Percentiles rank a stretch among this genome's conserved stretches.
Conservation (phyloP, 2,329 filamentous ascomycete genomes). For the Rhynchosporium agropyri region DNA sequence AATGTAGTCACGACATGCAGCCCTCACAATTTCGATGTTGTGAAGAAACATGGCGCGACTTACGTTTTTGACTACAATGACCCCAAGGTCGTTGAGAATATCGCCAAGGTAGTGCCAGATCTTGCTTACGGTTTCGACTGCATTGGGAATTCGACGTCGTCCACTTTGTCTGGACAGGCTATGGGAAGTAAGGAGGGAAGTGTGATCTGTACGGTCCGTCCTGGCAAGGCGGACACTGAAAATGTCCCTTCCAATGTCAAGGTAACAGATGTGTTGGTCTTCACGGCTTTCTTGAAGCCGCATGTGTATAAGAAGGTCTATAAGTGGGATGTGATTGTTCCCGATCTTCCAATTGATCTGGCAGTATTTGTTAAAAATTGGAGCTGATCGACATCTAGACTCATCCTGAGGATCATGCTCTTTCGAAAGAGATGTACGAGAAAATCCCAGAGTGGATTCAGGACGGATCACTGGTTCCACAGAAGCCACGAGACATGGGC, state of each 20-base stretch:
- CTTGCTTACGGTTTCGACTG: conserved; percentile 48
- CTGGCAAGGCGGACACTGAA: conserved; percentile 46
- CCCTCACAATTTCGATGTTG: conserved; percentile 41
- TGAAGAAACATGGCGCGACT: conserved; percentile 42
- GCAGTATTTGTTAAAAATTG: neutral
- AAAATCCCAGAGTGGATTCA: neutral
- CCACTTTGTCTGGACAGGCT: conserved; percentile 41
- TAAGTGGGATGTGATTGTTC: conserved; percentile 44
- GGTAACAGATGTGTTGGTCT: conserved; percentile 49
- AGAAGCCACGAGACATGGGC: too few species aligned
- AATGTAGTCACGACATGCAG: conserved; percentile 45
- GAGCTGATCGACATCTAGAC: neutral
- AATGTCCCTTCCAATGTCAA: conserved; percentile 41
- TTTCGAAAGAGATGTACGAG: neutral
- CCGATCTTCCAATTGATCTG: neutral
- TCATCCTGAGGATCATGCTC: neutral
- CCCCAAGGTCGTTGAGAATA: conserved; percentile 43
- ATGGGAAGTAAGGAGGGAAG: conserved; percentile 38
- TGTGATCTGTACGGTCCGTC: conserved; percentile 47
- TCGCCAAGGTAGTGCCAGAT: conserved; percentile 41
- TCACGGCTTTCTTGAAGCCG: conserved; percentile 48
- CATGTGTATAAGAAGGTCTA: conserved; percentile 43
- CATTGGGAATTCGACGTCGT: conserved; percentile 46
- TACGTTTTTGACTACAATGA: conserved; percentile 48
- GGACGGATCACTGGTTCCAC: neutral